Percentiles rank a stretch among this genome's conserved stretches.
These are phyloP conservation scores for Zymoseptoria pseudotritici DNA, from an alignment of 2,329 filamentous ascomycete genomes.

Conservation along the genomic window DNA sequence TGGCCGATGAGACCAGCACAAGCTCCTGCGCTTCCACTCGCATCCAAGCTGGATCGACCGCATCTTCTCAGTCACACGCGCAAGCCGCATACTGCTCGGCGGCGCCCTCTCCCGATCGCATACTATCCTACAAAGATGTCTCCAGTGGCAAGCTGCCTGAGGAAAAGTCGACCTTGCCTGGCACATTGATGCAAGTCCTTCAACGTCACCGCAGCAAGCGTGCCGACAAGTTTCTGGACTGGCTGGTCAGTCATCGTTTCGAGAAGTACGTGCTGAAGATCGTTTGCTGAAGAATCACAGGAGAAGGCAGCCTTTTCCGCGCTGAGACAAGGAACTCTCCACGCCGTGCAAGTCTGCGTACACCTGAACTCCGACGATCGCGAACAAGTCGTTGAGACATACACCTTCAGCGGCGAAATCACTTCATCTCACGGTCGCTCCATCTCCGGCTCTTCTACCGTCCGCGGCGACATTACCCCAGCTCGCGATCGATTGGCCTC, in stretches of 20 bases:
- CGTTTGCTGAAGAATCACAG: conserved; percentile 30
- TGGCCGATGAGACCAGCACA: too few species aligned
- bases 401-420: conserved; percentile 33
- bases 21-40: too few species aligned
- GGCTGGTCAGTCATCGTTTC: conserved; percentile 36
- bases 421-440: too few species aligned
- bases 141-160: conserved; percentile 17
- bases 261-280: neutral
- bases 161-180: conserved; percentile 2
- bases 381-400: conserved; percentile 39
- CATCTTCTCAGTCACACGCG: too few species aligned
- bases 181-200: conserved; percentile 32
- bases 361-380: conserved; percentile 32
- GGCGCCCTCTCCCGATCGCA: conserved; percentile 3
- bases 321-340: conserved; percentile 35
- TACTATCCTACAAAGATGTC: conserved; percentile 28
- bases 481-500: too few species aligned
- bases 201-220: conserved; percentile 33
- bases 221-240: conserved; percentile 40
- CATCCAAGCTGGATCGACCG: too few species aligned
- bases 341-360: conserved; percentile 42
- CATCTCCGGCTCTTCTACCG: too few species aligned
- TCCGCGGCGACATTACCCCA: too few species aligned
- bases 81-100: too few species aligned
- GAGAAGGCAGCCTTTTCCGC: conserved; percentile 44